Evolutionary conservation across 306 rosid species (phyloP).

Genomic region (Rosa rugosa): DNA sequence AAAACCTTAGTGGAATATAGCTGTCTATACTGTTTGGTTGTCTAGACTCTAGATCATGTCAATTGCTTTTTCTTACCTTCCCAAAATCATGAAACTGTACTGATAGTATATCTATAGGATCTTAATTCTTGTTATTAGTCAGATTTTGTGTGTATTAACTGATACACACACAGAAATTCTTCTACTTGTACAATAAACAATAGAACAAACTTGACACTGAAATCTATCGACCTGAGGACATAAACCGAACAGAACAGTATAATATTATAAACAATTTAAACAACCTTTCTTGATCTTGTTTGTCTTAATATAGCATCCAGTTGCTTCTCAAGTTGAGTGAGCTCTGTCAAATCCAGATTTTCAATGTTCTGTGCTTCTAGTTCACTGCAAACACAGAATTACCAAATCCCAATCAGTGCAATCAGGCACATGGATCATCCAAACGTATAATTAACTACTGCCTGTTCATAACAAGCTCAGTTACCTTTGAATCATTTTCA

Average conservation of each 20-base stretch:
- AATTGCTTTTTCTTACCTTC: too few species aligned
- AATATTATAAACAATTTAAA: not conserved
- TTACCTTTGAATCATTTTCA: slow-evolving; percentile 27
- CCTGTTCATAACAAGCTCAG: not conserved
- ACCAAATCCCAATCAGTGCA: slow-evolving; percentile 4
- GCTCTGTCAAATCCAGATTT: slow-evolving; percentile 23
- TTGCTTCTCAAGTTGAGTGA: slow-evolving; percentile 22
- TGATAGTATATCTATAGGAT: not conserved
- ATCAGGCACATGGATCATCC: not conserved
- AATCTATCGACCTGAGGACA: not conserved
- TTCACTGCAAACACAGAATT: slow-evolving; percentile 13
- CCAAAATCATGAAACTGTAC: too few species aligned
- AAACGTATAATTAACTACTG: not conserved
- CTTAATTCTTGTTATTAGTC: not conserved
- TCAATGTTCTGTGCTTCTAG: slow-evolving; percentile 24
- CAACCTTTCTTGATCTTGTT: slow-evolving; percentile 26
- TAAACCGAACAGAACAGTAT: not conserved
- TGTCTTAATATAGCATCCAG: slow-evolving; percentile 18
- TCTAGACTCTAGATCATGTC: too few species aligned
- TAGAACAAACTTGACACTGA: not conserved
- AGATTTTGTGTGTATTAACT: not conserved
- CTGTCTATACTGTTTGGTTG: too few species aligned
- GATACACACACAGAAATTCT: not conserved
- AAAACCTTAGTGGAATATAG: too few species aligned
- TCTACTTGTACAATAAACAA: not conserved